Evolutionary conservation across 2,329 filamentous ascomycete genomes (phyloP), one percentile per base, ranked within the genome.

Genomic region (Colletotrichum liriopes): DNA sequence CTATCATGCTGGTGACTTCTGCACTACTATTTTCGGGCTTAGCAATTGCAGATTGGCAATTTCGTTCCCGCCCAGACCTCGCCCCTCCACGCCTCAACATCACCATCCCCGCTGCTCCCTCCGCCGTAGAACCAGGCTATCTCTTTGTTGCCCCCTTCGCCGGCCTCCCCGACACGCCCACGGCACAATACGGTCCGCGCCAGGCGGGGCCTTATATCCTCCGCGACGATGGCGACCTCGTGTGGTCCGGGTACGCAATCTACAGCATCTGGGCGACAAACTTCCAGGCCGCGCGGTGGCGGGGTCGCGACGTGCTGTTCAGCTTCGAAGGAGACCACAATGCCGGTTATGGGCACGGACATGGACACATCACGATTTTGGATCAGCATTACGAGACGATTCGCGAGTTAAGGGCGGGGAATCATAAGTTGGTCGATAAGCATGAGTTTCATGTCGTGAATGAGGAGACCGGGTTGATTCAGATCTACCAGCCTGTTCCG

Each of bases 191-290:
- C 69, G 86, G 85, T 0, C 87, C 87, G 2, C 82, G 84, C 6
- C 88, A 90, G 77, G 82, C 86, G 1, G 87, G 81, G 0, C 85
- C 88, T 0, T 90, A 90, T 76, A 90, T 90, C 74, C 86, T 89
- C 74, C 82, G 83, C 7, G 84, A 88, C 74, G 79, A 87, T 41
- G 88, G 88, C 1, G 86, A 89, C 61, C 81, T 90, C 0, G 81
- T 91, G 29, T 90, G 88, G 88, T 90, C 88, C 0, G 87, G 88
- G 2, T 87, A 87, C 65, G 84, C 83, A 5, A 85, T 86, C 75
- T 88, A 85, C 74, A 85, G 83, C 41, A 86, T 86, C 76, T 89
- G 87, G 85, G 78, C 84, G 0, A 84, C 84, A 71, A 89, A 89
- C 76, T 89, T 90, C 78, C 87, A 87, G 72, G 82, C 82, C 1